Evolutionary conservation across 768 basidiomycete genomes (phyloP).

Genomic region (Lentinus tigrinus): DNA sequence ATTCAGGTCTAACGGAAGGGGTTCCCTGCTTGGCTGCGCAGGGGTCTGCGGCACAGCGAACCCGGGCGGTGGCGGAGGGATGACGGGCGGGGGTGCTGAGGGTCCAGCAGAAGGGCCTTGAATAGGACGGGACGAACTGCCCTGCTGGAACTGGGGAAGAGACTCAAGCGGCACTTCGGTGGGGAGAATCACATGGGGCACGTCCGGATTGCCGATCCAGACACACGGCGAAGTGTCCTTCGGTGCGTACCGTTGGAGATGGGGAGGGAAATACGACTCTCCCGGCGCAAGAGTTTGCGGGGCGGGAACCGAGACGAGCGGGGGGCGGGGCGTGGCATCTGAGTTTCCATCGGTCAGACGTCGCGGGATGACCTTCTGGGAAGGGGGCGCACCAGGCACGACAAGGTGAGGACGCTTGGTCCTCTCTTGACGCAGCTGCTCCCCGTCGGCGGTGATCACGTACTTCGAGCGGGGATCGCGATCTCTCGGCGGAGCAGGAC

Average conservation of each 20-base stretch:
- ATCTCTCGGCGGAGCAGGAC: neutral
- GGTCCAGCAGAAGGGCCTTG: neutral
- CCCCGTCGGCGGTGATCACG: neutral
- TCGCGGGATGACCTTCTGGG: constrained; percentile 10
- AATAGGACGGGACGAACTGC: neutral
- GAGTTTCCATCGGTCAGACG: neutral
- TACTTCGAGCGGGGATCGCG: neutral
- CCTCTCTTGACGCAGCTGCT: constrained; percentile 8
- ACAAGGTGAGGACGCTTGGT: constrained; percentile 8
- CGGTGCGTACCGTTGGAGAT: neutral
- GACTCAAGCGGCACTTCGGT: neutral
- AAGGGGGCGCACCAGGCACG: constrained; percentile 17
- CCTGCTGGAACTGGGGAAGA: neutral
- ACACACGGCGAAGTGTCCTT: neutral
- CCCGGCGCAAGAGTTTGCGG: too few species aligned
- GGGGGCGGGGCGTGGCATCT: constrained; percentile 2
- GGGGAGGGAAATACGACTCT: neutral
- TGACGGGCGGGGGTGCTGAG: neutral
- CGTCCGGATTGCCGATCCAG: neutral
- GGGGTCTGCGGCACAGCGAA: neutral
- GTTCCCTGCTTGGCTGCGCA: neutral
- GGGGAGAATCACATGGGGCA: neutral
- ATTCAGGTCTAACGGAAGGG: neutral
- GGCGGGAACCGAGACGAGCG: neutral
- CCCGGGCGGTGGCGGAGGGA: neutral